Evolutionary conservation across 768 basidiomycete species (phyloP).

Genomic region (Sarcodon sp.): DNA sequence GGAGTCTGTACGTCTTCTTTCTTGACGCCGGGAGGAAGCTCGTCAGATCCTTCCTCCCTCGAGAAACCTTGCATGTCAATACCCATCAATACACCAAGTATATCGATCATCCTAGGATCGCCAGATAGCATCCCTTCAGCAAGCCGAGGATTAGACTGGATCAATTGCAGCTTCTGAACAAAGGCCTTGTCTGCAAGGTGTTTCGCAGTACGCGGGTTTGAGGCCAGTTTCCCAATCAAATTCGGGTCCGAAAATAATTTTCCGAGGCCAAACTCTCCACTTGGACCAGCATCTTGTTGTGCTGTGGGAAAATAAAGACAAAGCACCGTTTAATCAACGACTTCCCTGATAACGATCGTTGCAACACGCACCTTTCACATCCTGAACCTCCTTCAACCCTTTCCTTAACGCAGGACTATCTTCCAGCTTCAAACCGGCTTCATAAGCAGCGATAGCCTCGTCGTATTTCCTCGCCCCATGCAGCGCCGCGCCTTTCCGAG

Average conservation of each 20-base stretch:
- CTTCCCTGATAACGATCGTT: neutral
- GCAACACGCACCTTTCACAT: constrained; percentile 54
- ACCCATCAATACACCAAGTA: constrained; percentile 86
- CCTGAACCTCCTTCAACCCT: constrained; percentile 79
- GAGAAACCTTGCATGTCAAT: constrained; percentile 83
- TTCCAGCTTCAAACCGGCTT: constrained; percentile 70
- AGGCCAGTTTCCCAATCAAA: constrained; percentile 69
- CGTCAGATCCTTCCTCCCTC: constrained; percentile 75
- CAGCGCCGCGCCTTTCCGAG: constrained; percentile 85
- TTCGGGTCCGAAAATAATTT: constrained; percentile 80
- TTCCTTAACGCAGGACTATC: constrained; percentile 74
- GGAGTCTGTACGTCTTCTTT: constrained; percentile 13
- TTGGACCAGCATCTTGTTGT: constrained; percentile 22
- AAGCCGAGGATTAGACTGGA: constrained; percentile 57
- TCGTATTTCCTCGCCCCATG: constrained; percentile 72
- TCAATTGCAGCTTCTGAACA: constrained; percentile 58
- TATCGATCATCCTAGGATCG: constrained; percentile 91
- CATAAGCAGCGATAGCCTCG: constrained; percentile 77
- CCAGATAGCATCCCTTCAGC: constrained; percentile 44
- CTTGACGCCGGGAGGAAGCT: constrained; percentile 50
- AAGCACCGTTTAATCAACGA: neutral
- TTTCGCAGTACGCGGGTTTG: constrained; percentile 77
- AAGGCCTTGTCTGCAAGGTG: constrained; percentile 79
- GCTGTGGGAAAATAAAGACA: constrained; percentile 12
- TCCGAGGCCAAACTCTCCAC: constrained; percentile 48